Evolutionary conservation across 495 filamentous ascomycete genomes (phyloP), one percentile per base, ranked within the genome.

Genomic region (Podospora pseudoanserina): DNA sequence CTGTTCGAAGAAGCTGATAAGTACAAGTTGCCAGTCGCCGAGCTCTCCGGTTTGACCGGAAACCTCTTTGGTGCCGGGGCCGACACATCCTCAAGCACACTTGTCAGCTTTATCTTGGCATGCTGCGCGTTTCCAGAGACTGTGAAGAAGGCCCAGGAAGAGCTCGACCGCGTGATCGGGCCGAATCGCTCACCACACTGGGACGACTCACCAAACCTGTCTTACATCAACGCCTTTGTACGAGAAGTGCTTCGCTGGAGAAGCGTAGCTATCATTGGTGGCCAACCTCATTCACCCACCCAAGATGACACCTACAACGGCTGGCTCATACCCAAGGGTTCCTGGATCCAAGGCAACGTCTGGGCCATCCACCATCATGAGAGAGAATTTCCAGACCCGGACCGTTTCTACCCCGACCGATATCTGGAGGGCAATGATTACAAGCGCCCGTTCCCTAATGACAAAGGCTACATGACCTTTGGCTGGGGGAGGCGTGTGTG

Each of bases 361-460:
- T 89, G 88, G 87, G 86, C 87, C 2, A 88, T 90, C 63, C 87
- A 89, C 70, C 83, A 86, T 66, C 82, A 89, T 73, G 84, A 87
- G 61, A 81, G 84, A 30, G 86, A 89, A 67, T 90, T 89, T 65
- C 86, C 86, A 0, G 81, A 87, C 55, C 86, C 87, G 1, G 86
- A 89, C 68, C 76, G 81, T 63, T 88, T 88, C 71, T 76, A 79
- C 19, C 85, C 85, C 0, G 82, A 85, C 39, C 74, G 85, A 5
- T 84, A 80, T 66, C 63, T 85, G 16, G 68, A 76, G 5, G 83
- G 78, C 32, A 78, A 84, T 49, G 77, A 83, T n/a, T 79, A 83
- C 58, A 71, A 73, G 5, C 79, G 86, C 19, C 84, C 84, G 0
- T 89, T 89, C 67, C 86, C 85, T 1, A 81, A 82, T 6, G 86